A percentile compares a stretch with the other conserved stretches of the same genome.
Conservation (phyloP, 208 protist genomes). For the Willaertia magna region DNA sequence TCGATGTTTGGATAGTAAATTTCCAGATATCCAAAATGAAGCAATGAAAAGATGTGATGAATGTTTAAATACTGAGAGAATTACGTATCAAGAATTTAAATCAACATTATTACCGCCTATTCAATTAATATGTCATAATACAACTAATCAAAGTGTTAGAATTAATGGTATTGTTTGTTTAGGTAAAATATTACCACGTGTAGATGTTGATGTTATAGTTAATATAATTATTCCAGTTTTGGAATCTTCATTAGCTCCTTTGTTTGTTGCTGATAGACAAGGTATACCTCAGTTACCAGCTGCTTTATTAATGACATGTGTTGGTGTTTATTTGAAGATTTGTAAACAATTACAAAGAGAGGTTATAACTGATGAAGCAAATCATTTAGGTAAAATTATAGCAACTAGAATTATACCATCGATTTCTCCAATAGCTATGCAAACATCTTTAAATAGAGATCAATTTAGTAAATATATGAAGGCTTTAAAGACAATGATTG, state of each 20-base stretch:
- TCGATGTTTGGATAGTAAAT: neutral
- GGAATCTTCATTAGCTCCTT: neutral
- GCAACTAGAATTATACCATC: neutral
- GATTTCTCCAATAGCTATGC: neutral
- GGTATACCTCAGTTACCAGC: neutral
- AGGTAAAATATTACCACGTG: neutral
- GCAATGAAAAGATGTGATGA: conserved; percentile 9
- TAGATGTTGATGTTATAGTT: neutral
- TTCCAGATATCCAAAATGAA: neutral
- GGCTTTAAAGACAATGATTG: neutral
- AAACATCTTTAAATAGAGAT: neutral
- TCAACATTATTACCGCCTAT: neutral
- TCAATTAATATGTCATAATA: neutral
- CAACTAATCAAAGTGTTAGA: neutral
- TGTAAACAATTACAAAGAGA: neutral
- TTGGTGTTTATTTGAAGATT: neutral
- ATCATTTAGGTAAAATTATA: neutral
- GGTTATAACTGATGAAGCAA: neutral
- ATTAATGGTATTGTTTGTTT: conserved; percentile 1
- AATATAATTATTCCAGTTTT: neutral
- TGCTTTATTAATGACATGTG: neutral
- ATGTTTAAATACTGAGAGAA: neutral
- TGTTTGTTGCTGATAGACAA: neutral
- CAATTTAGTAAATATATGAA: neutral
- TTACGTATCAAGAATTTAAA: neutral